Conservation (phyloP, 176 grass and related monocot species). For the Aegilops sharonensis region DNA sequence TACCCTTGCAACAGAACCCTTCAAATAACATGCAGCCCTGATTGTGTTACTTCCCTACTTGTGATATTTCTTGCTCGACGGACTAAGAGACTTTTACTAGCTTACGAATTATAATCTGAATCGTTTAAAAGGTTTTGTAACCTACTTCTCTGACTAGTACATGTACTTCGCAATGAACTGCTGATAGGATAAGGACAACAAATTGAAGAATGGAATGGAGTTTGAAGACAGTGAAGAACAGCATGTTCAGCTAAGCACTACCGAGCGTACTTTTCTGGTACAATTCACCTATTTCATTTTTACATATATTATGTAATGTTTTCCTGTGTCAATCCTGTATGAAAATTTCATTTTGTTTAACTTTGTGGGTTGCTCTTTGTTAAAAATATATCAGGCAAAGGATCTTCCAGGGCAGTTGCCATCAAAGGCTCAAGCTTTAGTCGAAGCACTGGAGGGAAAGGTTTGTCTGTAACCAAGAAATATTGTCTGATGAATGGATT, state of each 20-base stretch:
- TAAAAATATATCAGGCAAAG: slow-evolving; percentile 46
- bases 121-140: slow-evolving; percentile 9
- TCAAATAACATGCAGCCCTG: background rate
- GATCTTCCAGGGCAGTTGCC: slow-evolving; percentile 62
- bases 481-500: slow-evolving; percentile 23
- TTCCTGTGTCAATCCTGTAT: background rate
- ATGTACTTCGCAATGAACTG: slow-evolving; percentile 25
- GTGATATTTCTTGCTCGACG: background rate
- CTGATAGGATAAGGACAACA: slow-evolving; percentile 76
- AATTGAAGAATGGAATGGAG: slow-evolving; percentile 88
- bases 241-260: slow-evolving; percentile 41
- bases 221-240: slow-evolving; percentile 57
- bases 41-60: background rate
- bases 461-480: slow-evolving; percentile 47
- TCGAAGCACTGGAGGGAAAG: slow-evolving; percentile 88
- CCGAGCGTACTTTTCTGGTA: slow-evolving; percentile 81
- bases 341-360: slow-evolving; percentile 26
- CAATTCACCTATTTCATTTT: slow-evolving; percentile 4
- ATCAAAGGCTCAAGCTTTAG: slow-evolving; percentile 66
- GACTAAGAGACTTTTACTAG: background rate
- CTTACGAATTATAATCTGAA: slow-evolving; percentile 16
- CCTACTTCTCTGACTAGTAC: slow-evolving; percentile 8
- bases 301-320: too few species aligned
- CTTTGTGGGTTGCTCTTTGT: background rate
- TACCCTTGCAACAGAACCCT: background rate